Conservation (phyloP, 2,329 filamentous ascomycete species). For the Sordariomycetes sp. region DNA sequence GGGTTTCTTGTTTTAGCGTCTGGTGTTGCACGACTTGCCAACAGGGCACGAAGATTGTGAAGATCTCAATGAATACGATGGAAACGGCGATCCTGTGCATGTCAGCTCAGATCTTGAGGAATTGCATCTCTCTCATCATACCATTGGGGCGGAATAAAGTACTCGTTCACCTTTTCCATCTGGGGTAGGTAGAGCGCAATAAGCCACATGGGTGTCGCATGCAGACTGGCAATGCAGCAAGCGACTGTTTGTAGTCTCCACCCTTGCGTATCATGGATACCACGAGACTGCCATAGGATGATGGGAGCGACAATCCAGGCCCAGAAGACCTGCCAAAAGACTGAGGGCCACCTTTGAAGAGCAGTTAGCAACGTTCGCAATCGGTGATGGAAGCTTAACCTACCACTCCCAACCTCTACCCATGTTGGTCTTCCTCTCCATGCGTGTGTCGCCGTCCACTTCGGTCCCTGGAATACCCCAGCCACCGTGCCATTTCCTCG, state of each 20-base stretch:
- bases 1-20: conserved; percentile 34
- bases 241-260: conserved; percentile 56
- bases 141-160: conserved; percentile 54
- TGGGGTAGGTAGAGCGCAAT: conserved; percentile 43
- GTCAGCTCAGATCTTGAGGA: neutral
- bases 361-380: neutral
- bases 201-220: conserved; percentile 59
- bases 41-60: conserved; percentile 54
- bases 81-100: conserved; percentile 44
- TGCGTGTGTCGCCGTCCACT: conserved; percentile 38
- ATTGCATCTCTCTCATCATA: conserved; percentile 21
- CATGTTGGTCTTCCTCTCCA: conserved; percentile 34
- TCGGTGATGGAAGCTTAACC: neutral
- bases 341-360: conserved; percentile 5
- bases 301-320: conserved; percentile 52
- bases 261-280: conserved; percentile 55
- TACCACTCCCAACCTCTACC: conserved; percentile 55
- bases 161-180: conserved; percentile 41
- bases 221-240: conserved; percentile 44
- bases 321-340: conserved; percentile 55
- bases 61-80: conserved; percentile 53
- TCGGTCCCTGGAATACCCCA: conserved; percentile 53
- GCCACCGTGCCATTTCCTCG: conserved; percentile 50
- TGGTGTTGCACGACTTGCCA: conserved; percentile 42
- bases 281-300: conserved; percentile 51